Percentiles rank a stretch among this genome's conserved stretches.
These are phyloP conservation scores for Leishmania lainsoni DNA, from an alignment of 208 protist genomes.

Conservation along the genomic window DNA sequence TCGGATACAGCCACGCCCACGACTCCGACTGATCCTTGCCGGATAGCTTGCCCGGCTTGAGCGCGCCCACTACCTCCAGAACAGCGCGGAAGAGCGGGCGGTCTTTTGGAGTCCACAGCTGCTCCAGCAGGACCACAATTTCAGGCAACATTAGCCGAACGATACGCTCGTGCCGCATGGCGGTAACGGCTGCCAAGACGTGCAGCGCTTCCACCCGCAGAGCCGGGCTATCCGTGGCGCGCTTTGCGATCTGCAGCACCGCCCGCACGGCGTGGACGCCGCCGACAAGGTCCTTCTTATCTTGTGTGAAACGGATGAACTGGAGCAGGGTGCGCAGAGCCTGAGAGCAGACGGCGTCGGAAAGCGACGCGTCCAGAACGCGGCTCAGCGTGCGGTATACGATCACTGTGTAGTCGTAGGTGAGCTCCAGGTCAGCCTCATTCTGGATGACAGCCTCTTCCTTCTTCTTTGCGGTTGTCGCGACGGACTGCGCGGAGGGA, in stretches of 20 bases:
- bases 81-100: constrained; percentile 81
- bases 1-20: constrained; percentile 92
- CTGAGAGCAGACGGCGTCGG: constrained; percentile 83
- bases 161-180: constrained; percentile 84
- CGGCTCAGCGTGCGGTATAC: constrained; percentile 89
- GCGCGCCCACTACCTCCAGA: constrained; percentile 84
- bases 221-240: constrained; percentile 66
- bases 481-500: constrained; percentile 59
- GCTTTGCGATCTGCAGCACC: constrained; percentile 81
- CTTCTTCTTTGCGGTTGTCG: constrained; percentile 55
- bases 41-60: constrained; percentile 90
- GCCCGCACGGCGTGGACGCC: constrained; percentile 84
- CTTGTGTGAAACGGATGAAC: constrained; percentile 80
- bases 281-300: constrained; percentile 83
- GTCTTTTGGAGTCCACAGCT: constrained; percentile 86
- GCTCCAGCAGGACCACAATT: constrained; percentile 89
- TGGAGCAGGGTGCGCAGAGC: constrained; percentile 85
- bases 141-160: constrained; percentile 84
- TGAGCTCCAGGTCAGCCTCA: constrained; percentile 87
- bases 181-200: constrained; percentile 78
- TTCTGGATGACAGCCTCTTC: constrained; percentile 75
- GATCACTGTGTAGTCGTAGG: constrained; percentile 92
- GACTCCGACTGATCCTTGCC: constrained; percentile 89
- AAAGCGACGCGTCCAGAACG: constrained; percentile 84
- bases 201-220: constrained; percentile 89